phyloP scores from a whole-genome alignment of 2,329 filamentous ascomycete genomes.

The Periconia sp. region DNA sequence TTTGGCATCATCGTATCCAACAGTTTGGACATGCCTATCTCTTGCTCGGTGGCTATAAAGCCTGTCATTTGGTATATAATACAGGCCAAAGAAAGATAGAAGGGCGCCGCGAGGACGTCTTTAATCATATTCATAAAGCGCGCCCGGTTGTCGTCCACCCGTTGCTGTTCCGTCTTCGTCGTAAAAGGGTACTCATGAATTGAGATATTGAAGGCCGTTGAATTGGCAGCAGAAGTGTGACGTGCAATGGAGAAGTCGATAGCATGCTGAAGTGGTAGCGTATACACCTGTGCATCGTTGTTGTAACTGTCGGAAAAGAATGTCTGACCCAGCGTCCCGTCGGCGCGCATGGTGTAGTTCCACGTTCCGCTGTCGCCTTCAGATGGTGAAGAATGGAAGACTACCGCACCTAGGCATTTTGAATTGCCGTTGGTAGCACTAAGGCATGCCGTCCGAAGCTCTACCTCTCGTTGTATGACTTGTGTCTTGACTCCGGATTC shows the following conservation, averaged over 20 bases:
- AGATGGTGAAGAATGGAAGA: constrained; percentile 26
- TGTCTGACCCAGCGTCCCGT: neutral
- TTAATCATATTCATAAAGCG: constrained; percentile 30
- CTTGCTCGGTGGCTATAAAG: constrained; percentile 27
- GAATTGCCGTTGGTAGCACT: constrained; percentile 17
- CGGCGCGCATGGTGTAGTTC: constrained; percentile 29
- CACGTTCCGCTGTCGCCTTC: constrained; percentile 36
- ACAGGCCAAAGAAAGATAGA: constrained; percentile 23
- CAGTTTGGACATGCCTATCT: constrained; percentile 29
- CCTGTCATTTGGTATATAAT: constrained; percentile 31
- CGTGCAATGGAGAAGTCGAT: constrained; percentile 46
- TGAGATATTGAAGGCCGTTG: constrained; percentile 17
- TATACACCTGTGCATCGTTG: constrained; percentile 22
- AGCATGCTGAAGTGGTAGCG: constrained; percentile 27
- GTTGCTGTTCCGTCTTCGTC: constrained; percentile 28
- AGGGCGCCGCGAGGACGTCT: constrained; percentile 25
- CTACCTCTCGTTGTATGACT: constrained; percentile 57
- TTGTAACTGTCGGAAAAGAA: constrained; percentile 15
- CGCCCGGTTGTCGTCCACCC: constrained; percentile 8
- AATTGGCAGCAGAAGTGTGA: constrained; percentile 9
- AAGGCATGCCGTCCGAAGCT: constrained; percentile 55
- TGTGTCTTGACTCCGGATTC: constrained; percentile 58
- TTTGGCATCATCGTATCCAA: constrained; percentile 36
- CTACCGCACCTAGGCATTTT: constrained; percentile 22
- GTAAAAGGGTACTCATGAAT: constrained; percentile 75